phyloP scores from a whole-genome alignment of 352 stramenopile genomes.

The Globisporangium lucens region DNA sequence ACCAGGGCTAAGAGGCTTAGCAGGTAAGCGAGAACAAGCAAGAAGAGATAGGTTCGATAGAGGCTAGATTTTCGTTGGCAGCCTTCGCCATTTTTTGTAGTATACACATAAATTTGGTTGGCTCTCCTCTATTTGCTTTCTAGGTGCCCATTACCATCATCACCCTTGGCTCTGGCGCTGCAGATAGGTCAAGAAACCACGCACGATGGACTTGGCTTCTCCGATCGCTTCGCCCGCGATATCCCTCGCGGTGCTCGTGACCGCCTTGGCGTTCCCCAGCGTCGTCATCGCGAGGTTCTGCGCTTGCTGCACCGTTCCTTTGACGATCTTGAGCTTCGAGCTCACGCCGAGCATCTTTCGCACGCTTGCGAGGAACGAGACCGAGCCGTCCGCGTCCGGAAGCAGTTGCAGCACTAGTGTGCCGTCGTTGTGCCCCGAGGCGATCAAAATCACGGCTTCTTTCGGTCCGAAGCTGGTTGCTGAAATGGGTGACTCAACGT shows the following conservation, averaged over 20 bases:
- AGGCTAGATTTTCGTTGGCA: slow-evolving; percentile 7
- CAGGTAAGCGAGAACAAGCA: neutral
- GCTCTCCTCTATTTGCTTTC: slow-evolving; percentile 4
- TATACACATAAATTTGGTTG: slow-evolving; percentile 7
- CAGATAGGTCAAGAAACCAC: slow-evolving; percentile 68
- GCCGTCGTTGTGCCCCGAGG: slow-evolving; percentile 65
- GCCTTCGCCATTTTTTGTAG: slow-evolving; percentile 3
- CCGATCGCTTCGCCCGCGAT: slow-evolving; percentile 82
- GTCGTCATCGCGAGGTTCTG: slow-evolving; percentile 82
- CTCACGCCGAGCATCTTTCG: slow-evolving; percentile 72
- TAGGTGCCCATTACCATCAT: neutral
- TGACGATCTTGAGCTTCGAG: slow-evolving; percentile 84
- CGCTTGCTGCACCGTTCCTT: slow-evolving; percentile 85
- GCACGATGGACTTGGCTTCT: slow-evolving; percentile 83
- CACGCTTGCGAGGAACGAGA: slow-evolving; percentile 74
- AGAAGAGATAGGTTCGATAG: slow-evolving; percentile 2
- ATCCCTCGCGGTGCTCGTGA: slow-evolving; percentile 78
- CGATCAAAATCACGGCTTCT: slow-evolving; percentile 73
- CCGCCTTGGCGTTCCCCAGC: slow-evolving; percentile 75
- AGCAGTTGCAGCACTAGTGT: slow-evolving; percentile 78
- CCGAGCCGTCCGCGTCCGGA: slow-evolving; percentile 70
- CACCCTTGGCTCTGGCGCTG: slow-evolving; percentile 39
- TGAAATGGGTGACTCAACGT: slow-evolving; percentile 45
- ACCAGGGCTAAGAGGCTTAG: slow-evolving; percentile 1
- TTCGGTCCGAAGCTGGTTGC: slow-evolving; percentile 62